Conservation (phyloP, 257 asterid species). For the Penstemon eatonii region DNA sequence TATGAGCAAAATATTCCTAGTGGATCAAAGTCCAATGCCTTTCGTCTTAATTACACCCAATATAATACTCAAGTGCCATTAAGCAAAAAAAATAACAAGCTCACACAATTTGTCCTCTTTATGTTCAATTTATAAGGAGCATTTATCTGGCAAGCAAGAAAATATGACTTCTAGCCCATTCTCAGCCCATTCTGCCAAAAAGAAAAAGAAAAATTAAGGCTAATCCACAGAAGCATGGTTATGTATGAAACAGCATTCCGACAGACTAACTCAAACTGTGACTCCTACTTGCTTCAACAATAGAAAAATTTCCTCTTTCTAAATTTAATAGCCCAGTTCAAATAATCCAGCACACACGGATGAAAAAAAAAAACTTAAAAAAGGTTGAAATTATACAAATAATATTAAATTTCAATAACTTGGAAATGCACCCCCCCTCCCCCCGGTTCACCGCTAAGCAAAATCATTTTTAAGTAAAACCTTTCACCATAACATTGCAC, state of each 20-base stretch:
- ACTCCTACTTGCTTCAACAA: background rate
- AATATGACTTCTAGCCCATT: slow-evolving; percentile 9
- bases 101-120: background rate
- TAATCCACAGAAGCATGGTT: slow-evolving; percentile 1
- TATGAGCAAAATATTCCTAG: slow-evolving; percentile 20
- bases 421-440: background rate
- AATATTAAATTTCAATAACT: background rate
- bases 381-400: background rate
- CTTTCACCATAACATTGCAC: background rate
- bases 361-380: background rate
- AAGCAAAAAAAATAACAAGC: slow-evolving; percentile 10
- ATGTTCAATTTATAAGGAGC: background rate
- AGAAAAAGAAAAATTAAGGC: background rate
- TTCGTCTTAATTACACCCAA: slow-evolving; percentile 29
- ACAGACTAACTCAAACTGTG: background rate
- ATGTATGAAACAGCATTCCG: background rate
- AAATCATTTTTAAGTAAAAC: background rate
- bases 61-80: slow-evolving; percentile 20
- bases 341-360: background rate
- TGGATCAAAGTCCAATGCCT: slow-evolving; percentile 20
- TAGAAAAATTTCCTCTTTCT: background rate
- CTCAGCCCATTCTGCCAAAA: background rate
- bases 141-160: slow-evolving; percentile 10
- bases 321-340: slow-evolving; percentile 12
- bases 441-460: background rate